Base-by-base conservation (phyloP, 805 yeast species). In the Starmera caribaea region DNA sequence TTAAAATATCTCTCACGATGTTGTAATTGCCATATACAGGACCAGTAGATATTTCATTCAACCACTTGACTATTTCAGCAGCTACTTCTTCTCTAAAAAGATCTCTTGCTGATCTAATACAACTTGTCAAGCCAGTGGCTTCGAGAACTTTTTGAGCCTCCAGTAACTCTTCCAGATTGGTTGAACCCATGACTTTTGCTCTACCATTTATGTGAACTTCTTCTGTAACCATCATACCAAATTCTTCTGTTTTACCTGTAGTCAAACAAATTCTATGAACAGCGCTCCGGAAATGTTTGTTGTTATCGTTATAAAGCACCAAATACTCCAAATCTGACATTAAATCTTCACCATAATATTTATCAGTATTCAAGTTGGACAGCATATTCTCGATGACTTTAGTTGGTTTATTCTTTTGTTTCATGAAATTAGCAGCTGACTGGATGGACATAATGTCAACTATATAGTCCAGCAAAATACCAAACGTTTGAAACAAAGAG, bases 31-130 rank as follows among this genome's bases (percentile, higher is more conserved):
- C 74, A 42, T 69, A 68, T 4, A 80, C 48, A 30, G 73, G 69
- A 10, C 81, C 69, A 35, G 67, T 68, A 0, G 81, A 64, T 24
- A 87, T 57, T 32, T 76, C 81, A 24, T 62, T 56, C 5, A 86
- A 53, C 88, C 92, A 82, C n/a, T 55, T 49, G 7, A 83, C 54
- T 15, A 86, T 75, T 44, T 80, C 87, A 33, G 74, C 79, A 47
- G 82, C 79, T 84, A 83, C 78, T 41, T 82, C 89, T 53, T 87
- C 95, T 38, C 92, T 65, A 53, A 84, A 81, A 7, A 74, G 62
- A 51, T 86, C 95, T 41, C 88, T 63, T 14, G 75, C 66, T 38
- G 79, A 73, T 40, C 86, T 62, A 13, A 87, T 78, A 36, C 84
- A 72, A 1, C 81, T 70, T 2, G 80, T 72, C 15, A 84, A 62